Percentiles rank a stretch among this genome's conserved stretches.
phyloP scores from a whole-genome alignment of 2,329 filamentous ascomycete species.

The Penicillium sp. region DNA sequence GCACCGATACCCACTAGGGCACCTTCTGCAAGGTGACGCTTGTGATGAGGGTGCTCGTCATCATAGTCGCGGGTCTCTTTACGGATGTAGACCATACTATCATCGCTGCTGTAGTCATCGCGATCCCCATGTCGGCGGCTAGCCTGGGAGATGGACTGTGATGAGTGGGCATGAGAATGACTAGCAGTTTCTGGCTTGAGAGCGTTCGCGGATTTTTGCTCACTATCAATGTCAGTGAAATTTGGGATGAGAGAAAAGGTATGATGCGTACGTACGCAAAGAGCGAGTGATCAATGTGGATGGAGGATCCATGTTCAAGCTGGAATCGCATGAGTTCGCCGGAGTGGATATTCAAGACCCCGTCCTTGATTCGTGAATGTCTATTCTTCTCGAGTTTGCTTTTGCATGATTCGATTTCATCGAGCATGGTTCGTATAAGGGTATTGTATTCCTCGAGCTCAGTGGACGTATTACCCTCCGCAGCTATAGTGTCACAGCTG shows the following conservation, averaged over 20 bases:
- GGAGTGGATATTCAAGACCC: conserved; percentile 7
- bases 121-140: conserved; percentile 37
- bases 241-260: background rate
- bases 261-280: conserved; percentile 1
- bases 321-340: conserved; percentile 9
- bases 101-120: conserved; percentile 53
- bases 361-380: conserved; percentile 4
- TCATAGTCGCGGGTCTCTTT: conserved; percentile 45
- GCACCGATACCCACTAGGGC: conserved; percentile 57
- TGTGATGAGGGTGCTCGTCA: conserved; percentile 48
- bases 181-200: background rate
- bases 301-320: background rate
- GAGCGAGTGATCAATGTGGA: conserved; percentile 2
- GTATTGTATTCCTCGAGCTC: background rate
- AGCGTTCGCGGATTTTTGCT: background rate
- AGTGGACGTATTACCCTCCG: background rate
- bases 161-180: background rate
- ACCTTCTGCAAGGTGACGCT: conserved; percentile 58
- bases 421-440: conserved; percentile 5
- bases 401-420: conserved; percentile 7
- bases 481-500: background rate
- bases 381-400: conserved; percentile 5
- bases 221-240: background rate
- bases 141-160: conserved; percentile 51
- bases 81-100: conserved; percentile 57